Evolutionary conservation across 2,329 filamentous ascomycete genomes (phyloP).

Genomic region (Stenocarpella maydis): DNA sequence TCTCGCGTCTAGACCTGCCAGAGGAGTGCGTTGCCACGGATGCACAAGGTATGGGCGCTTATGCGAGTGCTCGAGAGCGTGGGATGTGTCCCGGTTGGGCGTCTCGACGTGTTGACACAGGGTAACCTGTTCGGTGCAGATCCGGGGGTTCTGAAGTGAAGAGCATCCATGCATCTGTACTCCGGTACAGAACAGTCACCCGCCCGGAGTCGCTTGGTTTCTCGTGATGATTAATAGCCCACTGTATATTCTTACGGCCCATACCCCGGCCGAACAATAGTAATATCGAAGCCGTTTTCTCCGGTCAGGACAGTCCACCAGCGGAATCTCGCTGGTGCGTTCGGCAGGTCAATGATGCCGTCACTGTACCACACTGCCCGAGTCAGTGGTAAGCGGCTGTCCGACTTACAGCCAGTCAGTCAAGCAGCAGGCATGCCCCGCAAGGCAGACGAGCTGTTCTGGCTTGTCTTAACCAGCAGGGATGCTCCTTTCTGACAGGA

Average conservation of each 20-base stretch:
- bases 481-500: not conserved
- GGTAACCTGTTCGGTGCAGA: not conserved
- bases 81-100: not conserved
- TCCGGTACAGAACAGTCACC: not conserved
- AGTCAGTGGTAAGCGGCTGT: slow-evolving; percentile 3
- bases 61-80: not conserved
- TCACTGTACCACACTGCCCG: not conserved
- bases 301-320: not conserved
- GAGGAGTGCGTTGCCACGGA: slow-evolving; percentile 10
- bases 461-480: slow-evolving; percentile 3
- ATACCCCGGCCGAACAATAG: not conserved
- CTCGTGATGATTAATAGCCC: not conserved
- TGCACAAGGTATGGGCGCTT: slow-evolving; percentile 29
- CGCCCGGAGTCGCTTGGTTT: too few relatives aligned
- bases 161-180: slow-evolving; percentile 9
- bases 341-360: slow-evolving; percentile 13
- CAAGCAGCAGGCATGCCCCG: not conserved
- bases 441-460: slow-evolving; percentile 10
- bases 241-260: not conserved
- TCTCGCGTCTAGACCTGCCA: not conserved
- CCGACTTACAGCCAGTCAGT: slow-evolving; percentile 7
- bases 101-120: not conserved
- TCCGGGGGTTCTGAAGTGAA: not conserved
- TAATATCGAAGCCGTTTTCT: not conserved
- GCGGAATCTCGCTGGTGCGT: not conserved